These are phyloP conservation scores for Curvularia spicifera DNA, from an alignment of 2,329 filamentous ascomycete species.

Conservation along the genomic window DNA sequence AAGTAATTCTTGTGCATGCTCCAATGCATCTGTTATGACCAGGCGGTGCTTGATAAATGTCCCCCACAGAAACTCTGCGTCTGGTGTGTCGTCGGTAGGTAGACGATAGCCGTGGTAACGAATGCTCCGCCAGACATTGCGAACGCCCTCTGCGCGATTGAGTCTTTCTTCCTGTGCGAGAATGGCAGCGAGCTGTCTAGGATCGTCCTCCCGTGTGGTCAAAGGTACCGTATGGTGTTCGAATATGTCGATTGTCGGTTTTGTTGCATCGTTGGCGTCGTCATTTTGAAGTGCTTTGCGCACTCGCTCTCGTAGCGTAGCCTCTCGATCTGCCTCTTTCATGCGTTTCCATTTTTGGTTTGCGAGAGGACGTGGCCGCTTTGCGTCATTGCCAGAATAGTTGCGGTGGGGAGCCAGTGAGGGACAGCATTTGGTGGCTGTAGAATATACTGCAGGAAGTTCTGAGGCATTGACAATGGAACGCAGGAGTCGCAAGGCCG, in stretches of 20 bases:
- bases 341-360: slow-evolving; percentile 26
- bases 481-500: slow-evolving; percentile 51
- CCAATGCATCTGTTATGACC: slow-evolving; percentile 48
- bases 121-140: slow-evolving; percentile 54
- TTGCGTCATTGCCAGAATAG: slow-evolving; percentile 15
- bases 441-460: slow-evolving; percentile 27
- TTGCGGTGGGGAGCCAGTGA: slow-evolving; percentile 22
- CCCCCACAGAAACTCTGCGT: slow-evolving; percentile 55
- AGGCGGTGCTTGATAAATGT: slow-evolving; percentile 50
- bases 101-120: slow-evolving; percentile 47
- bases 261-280: slow-evolving; percentile 7
- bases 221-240: slow-evolving; percentile 3
- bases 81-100: slow-evolving; percentile 46
- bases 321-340: slow-evolving; percentile 14
- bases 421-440: slow-evolving; percentile 25
- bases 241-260: slow-evolving; percentile 2
- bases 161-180: slow-evolving; percentile 52
- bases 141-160: slow-evolving; percentile 51
- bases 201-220: slow-evolving; percentile 2
- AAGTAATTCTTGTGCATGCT: slow-evolving; percentile 53
- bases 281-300: slow-evolving; percentile 17
- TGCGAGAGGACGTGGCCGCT: background rate
- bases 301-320: slow-evolving; percentile 15
- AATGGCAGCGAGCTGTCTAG: slow-evolving; percentile 48
- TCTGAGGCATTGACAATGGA: slow-evolving; percentile 38